Conservation (phyloP, 306 rosid genomes). For the Casuarina glauca region DNA sequence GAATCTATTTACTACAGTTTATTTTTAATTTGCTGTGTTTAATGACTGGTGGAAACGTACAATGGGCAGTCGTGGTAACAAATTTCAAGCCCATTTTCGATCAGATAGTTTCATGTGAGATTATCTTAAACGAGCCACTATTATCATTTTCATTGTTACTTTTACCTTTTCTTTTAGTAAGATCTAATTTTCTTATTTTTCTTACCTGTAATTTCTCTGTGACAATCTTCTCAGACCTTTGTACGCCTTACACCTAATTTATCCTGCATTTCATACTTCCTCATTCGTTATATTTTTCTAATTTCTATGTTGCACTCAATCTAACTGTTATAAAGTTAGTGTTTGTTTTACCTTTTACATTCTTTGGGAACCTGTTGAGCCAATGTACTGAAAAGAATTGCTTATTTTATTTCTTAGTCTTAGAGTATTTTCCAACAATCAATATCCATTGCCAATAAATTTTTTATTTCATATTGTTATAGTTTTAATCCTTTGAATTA, state of each 20-base stretch:
- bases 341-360: background rate
- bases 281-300: no score
- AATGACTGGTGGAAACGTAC: background rate
- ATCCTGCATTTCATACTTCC: no score
- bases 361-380: background rate
- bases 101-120: background rate
- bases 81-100: background rate
- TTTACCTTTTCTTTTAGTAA: background rate
- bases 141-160: background rate
- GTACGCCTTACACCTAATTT: no score
- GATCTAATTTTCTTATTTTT: no score
- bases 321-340: no score
- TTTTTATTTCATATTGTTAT: slow-evolving; percentile 1
- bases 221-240: no score
- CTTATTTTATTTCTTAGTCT: background rate
- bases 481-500: background rate
- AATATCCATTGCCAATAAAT: background rate
- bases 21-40: background rate
- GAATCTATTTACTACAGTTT: background rate
- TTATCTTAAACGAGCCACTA: no score
- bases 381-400: background rate
- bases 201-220: no score
- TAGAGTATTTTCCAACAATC: slow-evolving; percentile 15
- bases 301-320: no score
- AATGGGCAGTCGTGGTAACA: background rate